Conservation (phyloP, 257 asterid genomes). For the Forsythia suspensa region DNA sequence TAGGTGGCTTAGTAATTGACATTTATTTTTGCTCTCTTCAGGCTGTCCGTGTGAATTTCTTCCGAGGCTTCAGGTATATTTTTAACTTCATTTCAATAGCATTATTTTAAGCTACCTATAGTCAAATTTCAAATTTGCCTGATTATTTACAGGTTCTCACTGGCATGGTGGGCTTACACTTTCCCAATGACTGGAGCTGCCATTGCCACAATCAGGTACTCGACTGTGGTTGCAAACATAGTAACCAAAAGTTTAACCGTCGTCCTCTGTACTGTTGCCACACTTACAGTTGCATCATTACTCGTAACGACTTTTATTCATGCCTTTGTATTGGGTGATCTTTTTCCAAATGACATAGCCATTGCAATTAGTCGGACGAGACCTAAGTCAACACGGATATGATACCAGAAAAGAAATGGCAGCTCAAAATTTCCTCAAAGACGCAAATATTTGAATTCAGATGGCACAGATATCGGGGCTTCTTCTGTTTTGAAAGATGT, state of each 20-base stretch:
- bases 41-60: slow-evolving; percentile 86
- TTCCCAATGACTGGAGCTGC: slow-evolving; percentile 69
- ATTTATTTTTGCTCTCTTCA: slow-evolving; percentile 23
- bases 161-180: slow-evolving; percentile 70
- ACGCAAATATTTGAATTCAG: slow-evolving; percentile 37
- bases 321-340: slow-evolving; percentile 59
- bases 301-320: slow-evolving; percentile 65
- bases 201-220: slow-evolving; percentile 53
- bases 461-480: slow-evolving; percentile 50
- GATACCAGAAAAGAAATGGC: slow-evolving; percentile 47
- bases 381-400: slow-evolving; percentile 33
- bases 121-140: not conserved
- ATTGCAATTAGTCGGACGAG: slow-evolving; percentile 64
- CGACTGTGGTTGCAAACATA: slow-evolving; percentile 31
- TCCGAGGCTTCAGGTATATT: slow-evolving; percentile 72
- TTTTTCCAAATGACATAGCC: slow-evolving; percentile 78
- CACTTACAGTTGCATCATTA: slow-evolving; percentile 53
- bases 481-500: slow-evolving; percentile 19
- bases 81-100: not conserved
- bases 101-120: not conserved
- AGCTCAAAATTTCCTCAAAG: slow-evolving; percentile 10
- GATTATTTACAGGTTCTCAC: slow-evolving; percentile 34
- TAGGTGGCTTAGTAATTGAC: slow-evolving; percentile 16
- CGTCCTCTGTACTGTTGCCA: slow-evolving; percentile 48
- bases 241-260: slow-evolving; percentile 40